phyloP scores from a whole-genome alignment of 495 filamentous ascomycete species.

The Tuber borchii region DNA sequence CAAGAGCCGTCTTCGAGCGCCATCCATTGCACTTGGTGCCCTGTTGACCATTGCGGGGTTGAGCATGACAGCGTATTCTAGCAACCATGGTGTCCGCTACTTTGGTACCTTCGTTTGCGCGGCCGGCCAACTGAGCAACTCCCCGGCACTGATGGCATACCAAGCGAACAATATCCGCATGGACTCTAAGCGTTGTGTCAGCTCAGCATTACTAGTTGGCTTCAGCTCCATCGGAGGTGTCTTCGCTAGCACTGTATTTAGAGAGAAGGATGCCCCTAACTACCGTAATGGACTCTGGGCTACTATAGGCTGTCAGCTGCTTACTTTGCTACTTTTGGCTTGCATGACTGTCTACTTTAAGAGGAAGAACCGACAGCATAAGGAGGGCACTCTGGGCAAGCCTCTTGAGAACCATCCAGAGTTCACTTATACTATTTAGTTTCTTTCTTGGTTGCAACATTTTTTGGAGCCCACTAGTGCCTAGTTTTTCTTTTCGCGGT shows the following conservation, averaged over 20 bases:
- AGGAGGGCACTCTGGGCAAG: conserved; percentile 25
- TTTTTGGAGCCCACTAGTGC: background rate
- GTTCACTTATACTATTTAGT: conserved; percentile 37
- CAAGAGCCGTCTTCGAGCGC: conserved; percentile 51
- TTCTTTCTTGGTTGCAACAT: background rate
- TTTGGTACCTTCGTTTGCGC: conserved; percentile 55
- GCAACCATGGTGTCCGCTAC: conserved; percentile 49
- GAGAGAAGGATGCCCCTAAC: conserved; percentile 52
- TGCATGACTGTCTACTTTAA: conserved; percentile 29
- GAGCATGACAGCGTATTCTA: conserved; percentile 52
- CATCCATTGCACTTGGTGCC: conserved; percentile 51
- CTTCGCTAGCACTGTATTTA: conserved; percentile 52
- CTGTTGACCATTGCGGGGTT: conserved; percentile 50
- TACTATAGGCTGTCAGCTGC: conserved; percentile 32
- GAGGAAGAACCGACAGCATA: conserved; percentile 36
- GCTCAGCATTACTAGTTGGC: conserved; percentile 44
- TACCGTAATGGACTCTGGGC: conserved; percentile 55
- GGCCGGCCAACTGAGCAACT: conserved; percentile 52
- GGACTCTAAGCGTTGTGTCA: conserved; percentile 52
- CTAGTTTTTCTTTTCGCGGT: too few relatives aligned
- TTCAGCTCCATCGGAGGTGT: conserved; percentile 58
- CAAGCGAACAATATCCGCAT: conserved; percentile 62
- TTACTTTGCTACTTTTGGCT: conserved; percentile 16
- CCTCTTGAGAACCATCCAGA: conserved; percentile 28
- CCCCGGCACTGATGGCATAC: conserved; percentile 53